Base-by-base conservation (phyloP, 2,329 filamentous ascomycete species). In the Botrytis byssoidea region DNA sequence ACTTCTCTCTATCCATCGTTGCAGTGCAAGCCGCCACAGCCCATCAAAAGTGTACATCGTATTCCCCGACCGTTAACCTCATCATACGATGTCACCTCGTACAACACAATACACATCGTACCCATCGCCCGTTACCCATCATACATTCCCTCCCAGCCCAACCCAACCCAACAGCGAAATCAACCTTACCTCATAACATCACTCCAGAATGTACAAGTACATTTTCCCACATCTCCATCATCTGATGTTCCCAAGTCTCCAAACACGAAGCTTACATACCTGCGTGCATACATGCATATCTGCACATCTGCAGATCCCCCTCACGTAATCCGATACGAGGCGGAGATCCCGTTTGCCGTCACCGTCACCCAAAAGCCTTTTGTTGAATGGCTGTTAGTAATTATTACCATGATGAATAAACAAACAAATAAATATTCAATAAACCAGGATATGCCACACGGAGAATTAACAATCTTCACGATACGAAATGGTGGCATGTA, bases 251-350 rank as follows among this genome's bases (percentile, higher is more conserved):
- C 35, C 12, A n/a, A 29, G 20, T 3, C 8, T 20, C 32, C 42
- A 46, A 71, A 71, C 57, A 71, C 69, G 69, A 65, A 51, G 59
- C 44, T 65, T 71, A 71, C 46, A 71, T 37, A 32, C 32, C 51
- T 51, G 3, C 10, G 3, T 51, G 25, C 48, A n/a, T 55, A 2
- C 14, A 8, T 7, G 12, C 9, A 25, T 25, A 18, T 20, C 4
- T 32, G 25, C 35, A 61, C 8, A 37, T 16, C 22, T 40, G 65
- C 32, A 67, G 65, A 67, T 29, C 46, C 22, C 25, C 69, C 69
- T 65, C 69, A 71, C 32, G 59, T 65, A 71, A 71, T 71, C 59
- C 42, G 25, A 71, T 71, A 71, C 69, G 69, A 51, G 69, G 25
- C 59, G 69, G 69, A 55, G 22, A 25, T 44, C 25, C 42, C 64